Percentiles rank a stretch among this genome's conserved stretches.
Conservation (phyloP, 1,139 yeast genomes). For the Pichia kudriavzevii region DNA sequence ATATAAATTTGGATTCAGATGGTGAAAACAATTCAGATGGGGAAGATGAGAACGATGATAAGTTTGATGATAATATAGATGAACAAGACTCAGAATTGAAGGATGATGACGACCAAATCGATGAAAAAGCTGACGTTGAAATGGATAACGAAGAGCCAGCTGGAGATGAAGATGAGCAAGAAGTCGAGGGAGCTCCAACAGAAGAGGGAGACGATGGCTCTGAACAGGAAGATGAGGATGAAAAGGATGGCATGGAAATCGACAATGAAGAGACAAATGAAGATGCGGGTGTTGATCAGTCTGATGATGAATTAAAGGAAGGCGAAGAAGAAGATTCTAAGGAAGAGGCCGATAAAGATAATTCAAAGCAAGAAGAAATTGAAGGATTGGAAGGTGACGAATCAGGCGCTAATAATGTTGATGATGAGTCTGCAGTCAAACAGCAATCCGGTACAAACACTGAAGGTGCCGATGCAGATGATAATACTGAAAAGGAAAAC, state of each 20-base stretch:
- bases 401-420: constrained; percentile 34
- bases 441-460: constrained; percentile 67
- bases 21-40: constrained; percentile 48
- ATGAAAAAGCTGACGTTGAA: constrained; percentile 28
- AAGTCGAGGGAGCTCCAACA: constrained; percentile 27
- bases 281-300: constrained; percentile 24
- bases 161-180: constrained; percentile 23
- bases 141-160: constrained; percentile 29
- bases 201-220: constrained; percentile 26
- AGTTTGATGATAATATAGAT: constrained; percentile 21
- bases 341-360: constrained; percentile 36
- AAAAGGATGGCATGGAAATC: constrained; percentile 23
- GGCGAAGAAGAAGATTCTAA: constrained; percentile 18
- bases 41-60: constrained; percentile 30
- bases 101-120: constrained; percentile 25
- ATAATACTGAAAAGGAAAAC: constrained; percentile 59
- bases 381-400: constrained; percentile 34
- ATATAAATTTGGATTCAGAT: constrained; percentile 68
- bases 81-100: constrained; percentile 25
- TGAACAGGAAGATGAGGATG: constrained; percentile 26
- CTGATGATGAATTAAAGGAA: constrained; percentile 25
- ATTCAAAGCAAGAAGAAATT: constrained; percentile 38
- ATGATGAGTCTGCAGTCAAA: constrained; percentile 60
- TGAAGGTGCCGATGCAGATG: constrained; percentile 70
- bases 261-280: constrained; percentile 25